Evolutionary conservation across 2,329 filamentous ascomycete genomes (phyloP).

Genomic region (Curvularia lunata): DNA sequence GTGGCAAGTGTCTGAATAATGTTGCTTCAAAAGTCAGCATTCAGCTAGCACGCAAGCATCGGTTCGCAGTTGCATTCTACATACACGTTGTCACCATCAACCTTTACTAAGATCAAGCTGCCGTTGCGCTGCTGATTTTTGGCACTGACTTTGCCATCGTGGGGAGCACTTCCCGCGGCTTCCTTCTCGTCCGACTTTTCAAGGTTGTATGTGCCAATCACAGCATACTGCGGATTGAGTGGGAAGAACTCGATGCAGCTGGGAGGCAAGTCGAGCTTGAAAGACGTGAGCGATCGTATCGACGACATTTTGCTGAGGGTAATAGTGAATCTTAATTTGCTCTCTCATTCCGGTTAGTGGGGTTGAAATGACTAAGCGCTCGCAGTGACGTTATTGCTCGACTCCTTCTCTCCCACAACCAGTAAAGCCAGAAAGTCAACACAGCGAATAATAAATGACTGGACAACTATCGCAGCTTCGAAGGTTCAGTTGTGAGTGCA

Average conservation of each 20-base stretch:
- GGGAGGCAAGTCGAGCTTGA: constrained; percentile 70
- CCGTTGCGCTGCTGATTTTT: constrained; percentile 71
- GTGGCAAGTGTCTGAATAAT: constrained; percentile 66
- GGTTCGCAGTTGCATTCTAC: constrained; percentile 34
- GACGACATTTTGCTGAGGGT: constrained; percentile 35
- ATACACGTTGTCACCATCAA: constrained; percentile 64
- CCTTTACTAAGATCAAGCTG: constrained; percentile 70
- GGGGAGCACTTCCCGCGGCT: constrained; percentile 25
- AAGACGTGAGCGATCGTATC: constrained; percentile 56
- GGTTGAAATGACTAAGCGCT: constrained; percentile 22
- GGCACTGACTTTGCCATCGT: constrained; percentile 24
- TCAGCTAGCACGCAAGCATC: not conserved
- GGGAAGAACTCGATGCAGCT: constrained; percentile 80
- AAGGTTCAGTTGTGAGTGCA: too few relatives aligned
- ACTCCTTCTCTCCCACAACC: not conserved
- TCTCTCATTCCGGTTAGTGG: constrained; percentile 27
- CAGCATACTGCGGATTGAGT: constrained; percentile 66
- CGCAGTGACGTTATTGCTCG: constrained; percentile 3
- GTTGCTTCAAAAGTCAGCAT: constrained; percentile 22
- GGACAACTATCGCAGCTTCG: too few relatives aligned
- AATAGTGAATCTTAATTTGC: constrained; percentile 9
- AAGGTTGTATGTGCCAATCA: constrained; percentile 86
- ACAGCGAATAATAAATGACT: too few relatives aligned
- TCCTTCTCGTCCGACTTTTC: constrained; percentile 55
- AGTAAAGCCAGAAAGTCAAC: too few relatives aligned